These are phyloP conservation scores for Hericium coralloides DNA, from an alignment of 768 basidiomycete genomes.

Conservation along the genomic window DNA sequence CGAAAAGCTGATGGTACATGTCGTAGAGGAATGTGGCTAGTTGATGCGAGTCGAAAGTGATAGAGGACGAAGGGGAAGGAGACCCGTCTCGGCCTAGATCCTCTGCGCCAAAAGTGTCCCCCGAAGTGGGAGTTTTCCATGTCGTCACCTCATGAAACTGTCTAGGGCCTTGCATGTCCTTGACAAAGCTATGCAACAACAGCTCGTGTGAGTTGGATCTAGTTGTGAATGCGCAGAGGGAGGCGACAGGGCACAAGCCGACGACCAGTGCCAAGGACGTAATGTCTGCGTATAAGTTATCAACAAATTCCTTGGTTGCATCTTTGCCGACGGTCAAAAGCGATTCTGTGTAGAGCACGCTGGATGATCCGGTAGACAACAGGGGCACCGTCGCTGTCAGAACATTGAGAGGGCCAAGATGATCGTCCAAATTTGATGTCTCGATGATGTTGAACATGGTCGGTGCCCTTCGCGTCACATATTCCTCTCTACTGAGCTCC, in stretches of 20 bases:
- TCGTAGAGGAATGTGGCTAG: slow-evolving; percentile 31
- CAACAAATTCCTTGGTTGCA: slow-evolving; percentile 1
- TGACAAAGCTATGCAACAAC: background rate
- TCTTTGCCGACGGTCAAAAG: slow-evolving; percentile 24
- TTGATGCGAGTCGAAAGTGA: slow-evolving; percentile 21
- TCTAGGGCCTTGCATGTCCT: background rate
- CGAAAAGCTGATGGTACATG: slow-evolving; percentile 37
- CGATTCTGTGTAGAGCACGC: slow-evolving; percentile 34
- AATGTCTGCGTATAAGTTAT: background rate
- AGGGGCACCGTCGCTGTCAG: slow-evolving; percentile 30
- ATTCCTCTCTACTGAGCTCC: slow-evolving; percentile 24
- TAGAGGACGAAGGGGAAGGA: background rate
- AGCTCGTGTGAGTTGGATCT: background rate
- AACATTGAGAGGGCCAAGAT: slow-evolving; percentile 37
- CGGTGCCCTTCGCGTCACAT: slow-evolving; percentile 22
- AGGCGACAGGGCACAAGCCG: background rate
- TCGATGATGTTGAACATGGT: slow-evolving; percentile 36
- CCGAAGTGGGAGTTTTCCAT: slow-evolving; percentile 4
- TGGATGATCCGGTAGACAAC: slow-evolving; percentile 20
- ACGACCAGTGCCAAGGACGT: background rate
- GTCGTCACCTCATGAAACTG: background rate
- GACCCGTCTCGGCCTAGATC: background rate
- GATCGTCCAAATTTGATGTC: slow-evolving; percentile 40
- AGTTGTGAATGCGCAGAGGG: background rate
- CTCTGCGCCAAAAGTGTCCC: slow-evolving; percentile 2